A percentile compares a stretch with the other conserved stretches of the same genome.
Evolutionary conservation across 495 filamentous ascomycete genomes (phyloP).

Genomic region (Aspergillus baeticus): DNA sequence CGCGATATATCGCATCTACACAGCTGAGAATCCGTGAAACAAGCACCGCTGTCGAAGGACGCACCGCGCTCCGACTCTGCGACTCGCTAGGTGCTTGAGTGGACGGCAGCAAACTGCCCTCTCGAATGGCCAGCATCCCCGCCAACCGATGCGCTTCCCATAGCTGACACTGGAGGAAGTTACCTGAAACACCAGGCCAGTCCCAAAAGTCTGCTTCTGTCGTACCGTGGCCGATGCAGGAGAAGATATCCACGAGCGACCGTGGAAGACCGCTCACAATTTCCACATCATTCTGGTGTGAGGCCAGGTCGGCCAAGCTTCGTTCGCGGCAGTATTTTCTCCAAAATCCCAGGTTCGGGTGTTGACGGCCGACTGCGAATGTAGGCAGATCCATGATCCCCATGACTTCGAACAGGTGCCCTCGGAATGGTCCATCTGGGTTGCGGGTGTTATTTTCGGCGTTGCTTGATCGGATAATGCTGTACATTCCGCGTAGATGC

Average conservation of each 20-base stretch:
- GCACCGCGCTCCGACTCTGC: too few relatives aligned
- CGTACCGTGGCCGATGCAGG: constrained; percentile 25
- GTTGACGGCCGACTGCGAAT: constrained; percentile 30
- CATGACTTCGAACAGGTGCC: constrained; percentile 38
- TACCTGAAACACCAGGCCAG: constrained; percentile 33
- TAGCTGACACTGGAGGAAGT: constrained; percentile 30
- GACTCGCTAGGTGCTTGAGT: too few relatives aligned
- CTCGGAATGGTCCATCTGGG: constrained; percentile 19
- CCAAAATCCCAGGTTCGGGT: constrained; percentile 32
- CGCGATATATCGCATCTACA: constrained; percentile 29
- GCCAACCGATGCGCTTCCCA: constrained; percentile 38
- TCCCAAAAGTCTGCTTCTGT: constrained; percentile 36
- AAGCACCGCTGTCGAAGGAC: constrained; percentile 16
- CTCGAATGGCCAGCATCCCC: constrained; percentile 25
- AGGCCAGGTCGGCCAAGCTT: neutral
- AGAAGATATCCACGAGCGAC: constrained; percentile 31
- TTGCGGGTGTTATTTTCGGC: constrained; percentile 2
- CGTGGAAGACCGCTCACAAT: constrained; percentile 34
- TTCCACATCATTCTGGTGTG: constrained; percentile 18
- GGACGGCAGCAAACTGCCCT: constrained; percentile 8
- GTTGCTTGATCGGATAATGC: constrained; percentile 27
- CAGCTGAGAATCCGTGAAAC: constrained; percentile 31
- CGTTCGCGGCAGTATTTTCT: constrained; percentile 26
- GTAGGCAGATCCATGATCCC: constrained; percentile 36
- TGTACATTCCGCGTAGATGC: constrained; percentile 40